Evolutionary conservation across 441 rosid species (phyloP).

Genomic region (Euphorbia celastroides): DNA sequence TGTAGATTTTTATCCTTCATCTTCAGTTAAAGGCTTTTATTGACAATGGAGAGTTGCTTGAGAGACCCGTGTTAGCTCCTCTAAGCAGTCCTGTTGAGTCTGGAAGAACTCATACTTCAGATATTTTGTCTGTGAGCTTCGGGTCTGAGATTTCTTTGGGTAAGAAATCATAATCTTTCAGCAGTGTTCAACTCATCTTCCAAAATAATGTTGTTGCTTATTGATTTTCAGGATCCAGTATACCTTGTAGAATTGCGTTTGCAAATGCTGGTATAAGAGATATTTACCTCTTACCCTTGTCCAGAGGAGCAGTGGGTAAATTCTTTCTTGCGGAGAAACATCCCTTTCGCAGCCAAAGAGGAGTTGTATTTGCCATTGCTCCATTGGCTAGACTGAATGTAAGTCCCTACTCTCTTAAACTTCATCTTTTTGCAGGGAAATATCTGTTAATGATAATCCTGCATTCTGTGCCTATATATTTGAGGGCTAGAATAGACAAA

Average conservation of each 20-base stretch:
- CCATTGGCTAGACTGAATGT: conserved; percentile 62
- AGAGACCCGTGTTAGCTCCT: conserved; percentile 28
- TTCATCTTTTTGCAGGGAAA: neutral
- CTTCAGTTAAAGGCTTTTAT: conserved; percentile 55
- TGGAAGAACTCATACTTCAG: conserved; percentile 36
- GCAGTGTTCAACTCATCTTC: conserved; percentile 4
- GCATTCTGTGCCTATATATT: neutral
- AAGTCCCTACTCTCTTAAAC: conserved; percentile 19
- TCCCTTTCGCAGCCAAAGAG: conserved; percentile 61
- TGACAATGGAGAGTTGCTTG: conserved; percentile 36
- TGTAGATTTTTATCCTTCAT: conserved; percentile 55
- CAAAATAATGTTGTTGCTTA: conserved; percentile 12
- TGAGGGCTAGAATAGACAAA: conserved; percentile 2
- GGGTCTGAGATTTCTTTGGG: conserved; percentile 70
- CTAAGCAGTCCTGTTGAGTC: conserved; percentile 26
- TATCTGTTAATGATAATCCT: neutral
- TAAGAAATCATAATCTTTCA: conserved; percentile 20
- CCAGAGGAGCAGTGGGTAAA: conserved; percentile 42
- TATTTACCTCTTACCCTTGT: conserved; percentile 39
- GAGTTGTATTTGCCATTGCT: conserved; percentile 59
- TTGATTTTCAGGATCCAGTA: conserved; percentile 43
- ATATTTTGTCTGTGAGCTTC: conserved; percentile 53
- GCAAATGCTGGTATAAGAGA: conserved; percentile 62
- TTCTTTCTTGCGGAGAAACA: conserved; percentile 67
- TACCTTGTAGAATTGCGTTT: conserved; percentile 59